phyloP scores from a whole-genome alignment of 768 basidiomycete genomes.

The Tubosaeta sp. region DNA sequence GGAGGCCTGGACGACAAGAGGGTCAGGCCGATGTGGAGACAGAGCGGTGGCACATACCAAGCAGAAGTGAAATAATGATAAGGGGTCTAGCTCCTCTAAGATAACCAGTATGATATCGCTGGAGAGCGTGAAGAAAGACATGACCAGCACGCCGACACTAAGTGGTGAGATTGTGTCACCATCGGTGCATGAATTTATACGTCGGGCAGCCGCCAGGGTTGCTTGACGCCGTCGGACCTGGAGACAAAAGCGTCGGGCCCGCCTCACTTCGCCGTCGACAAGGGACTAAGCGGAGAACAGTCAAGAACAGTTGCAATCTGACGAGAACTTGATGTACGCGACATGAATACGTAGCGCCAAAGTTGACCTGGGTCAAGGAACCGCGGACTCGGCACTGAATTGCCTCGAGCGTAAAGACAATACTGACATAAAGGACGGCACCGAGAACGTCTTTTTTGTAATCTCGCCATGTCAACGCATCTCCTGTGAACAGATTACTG shows the following conservation, averaged over 20 bases:
- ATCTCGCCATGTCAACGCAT: constrained; percentile 33
- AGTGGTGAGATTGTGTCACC: constrained; percentile 12
- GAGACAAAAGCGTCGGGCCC: constrained; percentile 36
- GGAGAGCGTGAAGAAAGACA: constrained; percentile 32
- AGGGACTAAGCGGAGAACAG: constrained; percentile 27
- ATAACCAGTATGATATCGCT: constrained; percentile 28
- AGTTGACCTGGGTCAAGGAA: constrained; percentile 14
- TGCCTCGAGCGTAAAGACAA: constrained; percentile 25
- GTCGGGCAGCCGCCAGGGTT: constrained; percentile 21
- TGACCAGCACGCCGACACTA: constrained; percentile 33
- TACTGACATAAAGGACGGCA: constrained; percentile 26
- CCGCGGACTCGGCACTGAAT: constrained; percentile 18
- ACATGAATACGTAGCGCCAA: constrained; percentile 26
- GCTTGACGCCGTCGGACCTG: constrained; percentile 19
- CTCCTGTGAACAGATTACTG: constrained; percentile 20
- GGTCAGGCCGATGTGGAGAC: background rate
- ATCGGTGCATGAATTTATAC: constrained; percentile 25
- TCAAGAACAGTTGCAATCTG: constrained; percentile 23
- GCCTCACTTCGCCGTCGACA: constrained; percentile 29
- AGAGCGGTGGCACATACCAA: constrained; percentile 15
- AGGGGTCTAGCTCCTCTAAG: constrained; percentile 32
- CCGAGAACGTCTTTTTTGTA: constrained; percentile 31
- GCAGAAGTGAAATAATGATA: constrained; percentile 31
- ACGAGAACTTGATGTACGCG: constrained; percentile 24
- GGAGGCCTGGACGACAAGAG: constrained; percentile 21